Evolutionary conservation across 768 basidiomycete genomes (phyloP), one percentile per base, ranked within the genome.

Genomic region (Suillus bovinus): DNA sequence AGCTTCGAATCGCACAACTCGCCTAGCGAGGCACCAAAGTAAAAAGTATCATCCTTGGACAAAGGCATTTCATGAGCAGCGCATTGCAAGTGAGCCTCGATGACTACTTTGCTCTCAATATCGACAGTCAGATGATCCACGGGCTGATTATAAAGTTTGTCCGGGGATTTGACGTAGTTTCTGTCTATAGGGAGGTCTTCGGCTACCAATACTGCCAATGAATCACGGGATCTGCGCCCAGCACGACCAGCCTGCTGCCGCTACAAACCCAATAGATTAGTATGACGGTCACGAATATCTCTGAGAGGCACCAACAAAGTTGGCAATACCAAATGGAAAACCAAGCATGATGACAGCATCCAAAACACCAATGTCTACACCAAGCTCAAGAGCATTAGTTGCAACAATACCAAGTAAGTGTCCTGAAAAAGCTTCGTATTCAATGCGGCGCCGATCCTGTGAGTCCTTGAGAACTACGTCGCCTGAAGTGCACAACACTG

Each of bases 291-390:
- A 54, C 2, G 2, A 16, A 52, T 46, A 20, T 20, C 54, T 4
- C n/a, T 13, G 24, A 38, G 50, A 20, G n/a, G 38, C 36, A 75
- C 85, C 68, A 62, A 94, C 93, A 62, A 94, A 90, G 67, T 91
- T 94, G 0, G 94, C 89, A 39, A 95, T 76, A 46, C 83, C 85
- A 59, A 84, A 80, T 0, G 94, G 94, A 71, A 96, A 94, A 1
- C 92, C 92, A 33, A 94, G 83, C 84, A 94, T 91, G 60, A 96
- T 85, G 46, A 96, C 94, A 8, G 90, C 91, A 69, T 96, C 94
- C 58, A 95, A 73, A n/a, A 82, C 84, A 17, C 92, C 93, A 39
- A 95, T 94, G 68, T 95, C 93, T n/a, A 94, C 89, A 16, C 93
- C 93, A 8, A 96, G 84, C 73, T 96, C 94, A 14, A 96, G 81